Base-by-base conservation (phyloP, 1,284 basidiomycete species). In the Leccinum pachyderme region DNA sequence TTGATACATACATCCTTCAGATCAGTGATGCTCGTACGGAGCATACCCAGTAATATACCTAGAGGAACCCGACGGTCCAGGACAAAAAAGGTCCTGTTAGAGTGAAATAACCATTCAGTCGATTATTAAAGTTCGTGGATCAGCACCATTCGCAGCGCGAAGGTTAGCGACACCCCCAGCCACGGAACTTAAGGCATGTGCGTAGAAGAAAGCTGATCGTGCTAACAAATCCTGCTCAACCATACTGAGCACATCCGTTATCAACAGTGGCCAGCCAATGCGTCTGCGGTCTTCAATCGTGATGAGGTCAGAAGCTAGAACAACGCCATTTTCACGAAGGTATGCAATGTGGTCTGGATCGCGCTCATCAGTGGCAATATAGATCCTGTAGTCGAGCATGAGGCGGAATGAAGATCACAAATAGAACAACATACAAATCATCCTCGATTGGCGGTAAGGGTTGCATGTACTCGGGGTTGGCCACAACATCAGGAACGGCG, bases 311-410 rank as follows among this genome's bases (percentile, higher is more conserved):
- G 63, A 28, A 37, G 80, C 69, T 41, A 78, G 68, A 32, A 68
- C 27, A 11, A 59, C 69, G 3, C 69, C 74, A 24, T 71, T 62
- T 15, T 66, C 63, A 27, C 62, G 59, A 49, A 78, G 70, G 54
- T 73, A 73, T 18, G 64, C 61, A 13, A 80, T 64, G 18, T 70
- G 70, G 0, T 63, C 65, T 1, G 69, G 63, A 52, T 72, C 70
- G 44, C 76, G 73, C 50, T 81, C 79, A 50, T 80, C 79, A 5
- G 78, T 80, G 2, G 79, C 79, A 13, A 80, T 66, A 65, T 76
- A 81, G 60, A 80, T 75, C n/a, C 78, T 72, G 69, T 45, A 24
- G 11, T 47, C 2, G 25, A 12, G 8, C 24, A 43, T 60, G 39
- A 69, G 57, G 49, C 22, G 12, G 31, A 45, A 32, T 18, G n/a